These are phyloP conservation scores for Citrus australasica DNA, from an alignment of 345 rosid genomes.

Conservation along the genomic window DNA sequence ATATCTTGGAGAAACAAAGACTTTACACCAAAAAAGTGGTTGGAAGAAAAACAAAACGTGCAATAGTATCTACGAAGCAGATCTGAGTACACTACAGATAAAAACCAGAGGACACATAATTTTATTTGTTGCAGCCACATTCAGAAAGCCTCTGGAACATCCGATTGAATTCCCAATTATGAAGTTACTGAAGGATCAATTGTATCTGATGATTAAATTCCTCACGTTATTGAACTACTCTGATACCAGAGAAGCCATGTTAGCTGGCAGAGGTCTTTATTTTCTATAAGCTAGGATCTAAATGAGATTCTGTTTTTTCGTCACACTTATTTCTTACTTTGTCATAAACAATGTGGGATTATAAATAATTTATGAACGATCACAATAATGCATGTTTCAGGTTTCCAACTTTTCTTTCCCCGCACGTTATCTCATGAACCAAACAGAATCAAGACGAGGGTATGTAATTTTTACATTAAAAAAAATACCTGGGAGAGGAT, in stretches of 20 bases:
- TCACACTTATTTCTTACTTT: conserved; percentile 30
- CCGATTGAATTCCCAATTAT: not conserved
- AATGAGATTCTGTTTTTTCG: conserved; percentile 3
- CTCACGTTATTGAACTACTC: not conserved
- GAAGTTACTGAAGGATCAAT: not conserved
- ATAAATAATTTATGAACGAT: too few relatives aligned
- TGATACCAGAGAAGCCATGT: conserved; percentile 13
- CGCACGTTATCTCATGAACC: too few relatives aligned
- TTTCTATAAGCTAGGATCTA: conserved; percentile 1
- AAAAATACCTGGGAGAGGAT: too few relatives aligned
- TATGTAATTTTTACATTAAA: too few relatives aligned
- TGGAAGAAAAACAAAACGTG: not conserved
- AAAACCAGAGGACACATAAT: not conserved
- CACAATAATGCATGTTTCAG: too few relatives aligned
- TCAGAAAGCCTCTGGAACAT: conserved; percentile 3
- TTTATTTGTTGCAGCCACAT: conserved; percentile 8
- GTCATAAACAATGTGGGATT: conserved; percentile 18
- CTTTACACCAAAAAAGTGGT: not conserved
- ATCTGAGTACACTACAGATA: not conserved
- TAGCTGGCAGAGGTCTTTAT: conserved; percentile 14
- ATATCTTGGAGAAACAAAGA: not conserved
- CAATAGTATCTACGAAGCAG: not conserved
- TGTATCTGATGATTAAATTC: not conserved
- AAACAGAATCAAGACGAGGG: too few relatives aligned
- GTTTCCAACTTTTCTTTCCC: too few relatives aligned